Evolutionary conservation across 2,329 filamentous ascomycete genomes (phyloP), one percentile per base, ranked within the genome.

Genomic region (Claviceps paspali): DNA sequence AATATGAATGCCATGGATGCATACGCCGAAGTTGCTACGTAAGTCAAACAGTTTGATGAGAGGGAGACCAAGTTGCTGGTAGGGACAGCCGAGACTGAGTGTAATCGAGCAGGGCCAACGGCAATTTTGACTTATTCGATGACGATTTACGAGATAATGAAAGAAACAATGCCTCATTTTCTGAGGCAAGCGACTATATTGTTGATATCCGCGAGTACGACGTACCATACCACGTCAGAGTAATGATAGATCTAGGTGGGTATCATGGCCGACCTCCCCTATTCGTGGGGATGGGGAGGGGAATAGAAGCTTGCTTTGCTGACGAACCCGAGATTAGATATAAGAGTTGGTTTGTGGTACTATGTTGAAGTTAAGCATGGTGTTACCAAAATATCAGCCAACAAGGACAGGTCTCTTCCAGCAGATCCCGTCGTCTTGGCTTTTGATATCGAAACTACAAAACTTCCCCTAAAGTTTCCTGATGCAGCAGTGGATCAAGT

Each of bases 201-300:
- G 74, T 95, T 63, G 92, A 98, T 71, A 93, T 98, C 57, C 79
- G 91, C 69, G 91, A 98, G 67, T 98, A 93, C 61, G 91, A 98
- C 62, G 92, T 98, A 52, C 92, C 91, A 46, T 98, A 98, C 67
- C 91, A 98, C 67, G 91, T 98, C 54, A 77, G 91, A 72, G 88
- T 98, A 63, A 83, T 92, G 61, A 98, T 98, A 63, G 91, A 98
- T 63, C 74, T 85, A 68, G 72, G 82, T 85, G 46, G 42, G 57
- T 45, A n/a, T n/a, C n/a, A n/a, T n/a, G n/a, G n/a, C n/a, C n/a
- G n/a, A n/a, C n/a, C n/a, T n/a, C n/a, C n/a, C n/a, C n/a, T n/a
- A n/a, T n/a, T n/a, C n/a, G n/a, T n/a, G n/a, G n/a, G n/a, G n/a
- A n/a, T n/a, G n/a, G n/a, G n/a, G n/a, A n/a, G n/a, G n/a, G n/a